Percentiles rank a stretch among this genome's conserved stretches.
These are phyloP conservation scores for Mycena galopus DNA, from an alignment of 768 basidiomycete species.

Conservation along the genomic window DNA sequence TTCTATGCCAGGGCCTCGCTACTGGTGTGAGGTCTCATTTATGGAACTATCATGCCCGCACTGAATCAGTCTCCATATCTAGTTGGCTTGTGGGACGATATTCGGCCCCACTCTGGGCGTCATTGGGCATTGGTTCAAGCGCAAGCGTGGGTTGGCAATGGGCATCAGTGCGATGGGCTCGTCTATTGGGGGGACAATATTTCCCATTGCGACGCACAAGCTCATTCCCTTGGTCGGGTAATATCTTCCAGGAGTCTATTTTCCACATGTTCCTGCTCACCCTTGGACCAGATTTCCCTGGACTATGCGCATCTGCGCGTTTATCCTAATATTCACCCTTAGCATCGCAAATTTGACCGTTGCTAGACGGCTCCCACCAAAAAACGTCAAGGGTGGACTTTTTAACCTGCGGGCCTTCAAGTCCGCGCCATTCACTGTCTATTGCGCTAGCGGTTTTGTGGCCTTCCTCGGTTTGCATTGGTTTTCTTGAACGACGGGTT, in stretches of 20 bases:
- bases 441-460: conserved; percentile 60
- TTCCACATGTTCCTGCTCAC: background rate
- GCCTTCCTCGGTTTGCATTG: conserved; percentile 65
- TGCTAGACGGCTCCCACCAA: conserved; percentile 66
- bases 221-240: conserved; percentile 66
- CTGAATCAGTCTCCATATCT: background rate
- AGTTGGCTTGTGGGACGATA: conserved; percentile 55
- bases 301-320: conserved; percentile 76
- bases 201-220: conserved; percentile 68
- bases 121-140: conserved; percentile 76
- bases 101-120: conserved; percentile 66
- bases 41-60: background rate
- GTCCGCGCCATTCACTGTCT: conserved; percentile 62
- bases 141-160: conserved; percentile 64
- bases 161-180: conserved; percentile 69
- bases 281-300: conserved; percentile 66
- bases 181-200: conserved; percentile 71
- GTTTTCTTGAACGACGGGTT: background rate
- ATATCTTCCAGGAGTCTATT: background rate
- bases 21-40: conserved; percentile 26
- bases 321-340: conserved; percentile 65
- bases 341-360: conserved; percentile 62
- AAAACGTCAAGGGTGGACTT: conserved; percentile 63
- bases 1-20: conserved; percentile 23
- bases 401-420: conserved; percentile 62